A percentile compares a stretch with the other conserved stretches of the same genome.
These are phyloP conservation scores for Exophiala phaeomuriformis DNA, from an alignment of 2,329 filamentous ascomycete species.

Conservation along the genomic window DNA sequence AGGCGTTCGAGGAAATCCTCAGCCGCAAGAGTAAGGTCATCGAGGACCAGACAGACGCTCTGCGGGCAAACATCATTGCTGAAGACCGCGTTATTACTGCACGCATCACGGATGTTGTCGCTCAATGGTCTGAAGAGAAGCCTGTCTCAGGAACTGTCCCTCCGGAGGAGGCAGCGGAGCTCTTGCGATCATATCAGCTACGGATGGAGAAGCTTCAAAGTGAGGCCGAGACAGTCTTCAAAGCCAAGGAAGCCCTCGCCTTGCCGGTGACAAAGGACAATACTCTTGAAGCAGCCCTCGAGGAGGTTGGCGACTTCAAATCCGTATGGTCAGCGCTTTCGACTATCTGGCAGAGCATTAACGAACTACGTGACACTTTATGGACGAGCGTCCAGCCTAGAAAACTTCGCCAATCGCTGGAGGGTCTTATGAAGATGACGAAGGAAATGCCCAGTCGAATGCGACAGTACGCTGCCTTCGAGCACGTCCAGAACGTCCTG, in stretches of 20 bases:
- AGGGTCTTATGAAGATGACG: conserved; percentile 91
- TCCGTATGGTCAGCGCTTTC: conserved; percentile 95
- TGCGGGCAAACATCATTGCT: conserved; percentile 87
- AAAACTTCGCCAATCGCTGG: conserved; percentile 82
- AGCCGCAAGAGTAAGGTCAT: conserved; percentile 91
- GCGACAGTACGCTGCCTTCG: conserved; percentile 99
- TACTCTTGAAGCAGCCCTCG: conserved; percentile 74
- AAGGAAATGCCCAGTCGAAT: conserved; percentile 99
- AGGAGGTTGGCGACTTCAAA: conserved; percentile 97
- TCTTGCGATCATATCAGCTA: conserved; percentile 71
- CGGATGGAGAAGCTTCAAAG: conserved; percentile 78
- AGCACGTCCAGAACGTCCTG: conserved; percentile 89
- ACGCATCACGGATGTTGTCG: conserved; percentile 76
- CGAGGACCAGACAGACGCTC: conserved; percentile 87
- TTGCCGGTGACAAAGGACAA: conserved; percentile 73
- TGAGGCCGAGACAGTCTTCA: conserved; percentile 87
- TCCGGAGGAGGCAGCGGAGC: conserved; percentile 77
- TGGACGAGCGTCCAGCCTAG: conserved; percentile 95
- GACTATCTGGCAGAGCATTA: conserved; percentile 92
- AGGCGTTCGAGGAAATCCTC: conserved; percentile 83
- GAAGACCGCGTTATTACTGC: conserved; percentile 88
- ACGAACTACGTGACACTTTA: conserved; percentile 82
- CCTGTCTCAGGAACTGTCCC: conserved; percentile 91
- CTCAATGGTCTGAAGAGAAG: conserved; percentile 92
- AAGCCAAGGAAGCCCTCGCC: conserved; percentile 93